A percentile compares a stretch with the other conserved stretches of the same genome.
Evolutionary conservation across 2,329 filamentous ascomycete genomes (phyloP).

Genomic region (Cercospora zeina): DNA sequence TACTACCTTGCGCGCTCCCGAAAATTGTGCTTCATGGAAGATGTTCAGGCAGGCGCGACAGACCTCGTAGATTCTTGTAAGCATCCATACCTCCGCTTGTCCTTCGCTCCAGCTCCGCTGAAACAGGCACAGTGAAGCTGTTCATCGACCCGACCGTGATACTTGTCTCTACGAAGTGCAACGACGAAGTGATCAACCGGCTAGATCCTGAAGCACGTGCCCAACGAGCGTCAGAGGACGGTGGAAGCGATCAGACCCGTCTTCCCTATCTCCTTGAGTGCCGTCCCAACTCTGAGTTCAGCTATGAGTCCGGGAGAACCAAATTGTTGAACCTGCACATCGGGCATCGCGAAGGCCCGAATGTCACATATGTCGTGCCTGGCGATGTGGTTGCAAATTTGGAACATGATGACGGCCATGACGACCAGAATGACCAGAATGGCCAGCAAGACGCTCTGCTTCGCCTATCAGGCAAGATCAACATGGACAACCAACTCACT

Average conservation of each 20-base stretch:
- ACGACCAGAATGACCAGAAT: slow-evolving; percentile 46
- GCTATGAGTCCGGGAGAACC: slow-evolving; percentile 63
- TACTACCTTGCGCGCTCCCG: slow-evolving; percentile 75
- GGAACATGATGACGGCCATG: slow-evolving; percentile 44
- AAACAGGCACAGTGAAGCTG: slow-evolving; percentile 54
- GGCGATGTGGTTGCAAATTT: slow-evolving; percentile 50
- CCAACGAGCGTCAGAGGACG: slow-evolving; percentile 31
- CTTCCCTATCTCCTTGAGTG: slow-evolving; percentile 65
- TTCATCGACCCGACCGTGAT: slow-evolving; percentile 64
- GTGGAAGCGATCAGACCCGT: slow-evolving; percentile 50
- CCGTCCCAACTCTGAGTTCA: slow-evolving; percentile 71
- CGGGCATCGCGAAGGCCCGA: slow-evolving; percentile 50
- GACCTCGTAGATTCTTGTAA: slow-evolving; percentile 56
- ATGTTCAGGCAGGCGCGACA: slow-evolving; percentile 66
- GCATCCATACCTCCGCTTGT: slow-evolving; percentile 22
- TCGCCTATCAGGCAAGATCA: slow-evolving; percentile 67
- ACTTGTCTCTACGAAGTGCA: slow-evolving; percentile 58
- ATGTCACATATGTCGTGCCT: slow-evolving; percentile 62
- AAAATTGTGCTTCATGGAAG: slow-evolving; percentile 73
- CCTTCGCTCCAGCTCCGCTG: slow-evolving; percentile 19
- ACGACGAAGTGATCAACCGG: slow-evolving; percentile 50
- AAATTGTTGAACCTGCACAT: slow-evolving; percentile 64
- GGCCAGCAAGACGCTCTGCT: slow-evolving; percentile 65
- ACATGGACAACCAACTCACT: slow-evolving; percentile 71
- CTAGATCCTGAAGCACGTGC: slow-evolving; percentile 48